Conservation (phyloP, 768 basidiomycete species). For the Pisolithus orientalis region DNA sequence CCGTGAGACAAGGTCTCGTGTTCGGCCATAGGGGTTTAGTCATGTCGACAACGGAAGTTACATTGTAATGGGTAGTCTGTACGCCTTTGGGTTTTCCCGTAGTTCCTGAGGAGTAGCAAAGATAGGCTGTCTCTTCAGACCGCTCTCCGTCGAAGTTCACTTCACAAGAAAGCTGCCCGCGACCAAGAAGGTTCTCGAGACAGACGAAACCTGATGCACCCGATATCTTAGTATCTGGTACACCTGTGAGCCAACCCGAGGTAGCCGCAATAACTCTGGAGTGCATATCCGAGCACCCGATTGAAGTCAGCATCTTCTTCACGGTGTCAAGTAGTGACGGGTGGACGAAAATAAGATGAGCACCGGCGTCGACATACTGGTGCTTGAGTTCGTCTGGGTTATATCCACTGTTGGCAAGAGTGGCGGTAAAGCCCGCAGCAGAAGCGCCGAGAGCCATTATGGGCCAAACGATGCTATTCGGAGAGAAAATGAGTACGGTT, state of each 20-base stretch:
- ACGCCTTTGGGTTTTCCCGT: slow-evolving; percentile 76
- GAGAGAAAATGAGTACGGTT: slow-evolving; percentile 59
- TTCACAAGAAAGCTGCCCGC: slow-evolving; percentile 45
- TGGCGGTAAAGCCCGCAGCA: slow-evolving; percentile 62
- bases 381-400: slow-evolving; percentile 60
- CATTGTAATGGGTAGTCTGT: slow-evolving; percentile 65
- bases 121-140: slow-evolving; percentile 52
- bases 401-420: slow-evolving; percentile 71
- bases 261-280: slow-evolving; percentile 54
- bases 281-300: slow-evolving; percentile 46
- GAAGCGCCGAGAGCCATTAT: slow-evolving; percentile 40
- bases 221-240: slow-evolving; percentile 22
- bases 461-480: slow-evolving; percentile 58
- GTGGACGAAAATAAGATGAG: slow-evolving; percentile 56
- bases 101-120: slow-evolving; percentile 67
- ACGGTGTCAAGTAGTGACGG: slow-evolving; percentile 54
- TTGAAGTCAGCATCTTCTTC: slow-evolving; percentile 46
- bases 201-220: slow-evolving; percentile 30
- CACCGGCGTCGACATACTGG: slow-evolving; percentile 65
- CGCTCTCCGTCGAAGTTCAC: slow-evolving; percentile 47
- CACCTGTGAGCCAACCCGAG: slow-evolving; percentile 35
- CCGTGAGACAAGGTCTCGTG: no score
- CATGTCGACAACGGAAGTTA: slow-evolving; percentile 54
- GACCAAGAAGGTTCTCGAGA: slow-evolving; percentile 45
- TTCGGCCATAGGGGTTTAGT: slow-evolving; percentile 38